Base-by-base conservation (phyloP, 2,329 filamentous ascomycete genomes). In the Colletotrichum lupini region DNA sequence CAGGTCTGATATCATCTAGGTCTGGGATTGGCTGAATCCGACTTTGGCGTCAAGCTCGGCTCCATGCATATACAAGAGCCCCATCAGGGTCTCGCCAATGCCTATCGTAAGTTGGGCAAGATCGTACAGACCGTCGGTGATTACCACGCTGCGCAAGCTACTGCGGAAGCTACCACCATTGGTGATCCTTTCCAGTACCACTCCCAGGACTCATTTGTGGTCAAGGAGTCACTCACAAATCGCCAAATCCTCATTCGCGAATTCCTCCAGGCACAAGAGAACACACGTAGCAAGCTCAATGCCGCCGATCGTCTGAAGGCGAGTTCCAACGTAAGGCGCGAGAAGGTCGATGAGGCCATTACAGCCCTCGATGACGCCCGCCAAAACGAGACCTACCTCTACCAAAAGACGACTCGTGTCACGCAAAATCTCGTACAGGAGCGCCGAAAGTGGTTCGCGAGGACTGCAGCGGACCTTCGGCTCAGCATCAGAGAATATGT, bases 301-400 rank as follows among this genome's bases (percentile, higher is more conserved):
- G 94, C 95, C 1, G 95, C 95, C 1, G 95, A 98, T 82, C 91
- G 97, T 57, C 88, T 99, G 74, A 98, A 97, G 81, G 91, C 92
- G 22, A 95, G 92, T 81, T 93, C 94, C 19, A 97, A 92, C 71
- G 95, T 99, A 46, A 93, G 95, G 75, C 90, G 93, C 46, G 97
- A 99, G 80, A 99, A 98, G 85, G 97, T 98, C 32, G 97, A 99
- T 81, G 97, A 99, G 83, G 97, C 97, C n/a, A 97, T 99, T 79
- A 89, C 92, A 22, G 90, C 95, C 5, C 89, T 98, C 5, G 95
- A 98, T 75, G 97, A 98, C 80, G 97, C 97, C 4, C 90, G 93
- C 68, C 92, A 90, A 75, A 91, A 94, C 77, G 97, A 99, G 83
- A 87, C 91, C 16, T 94, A 95, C 78, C 90, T 99, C 28, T 90